These are phyloP conservation scores for Linnemannia exigua DNA, from an alignment of 192 early-diverging fungal species.

Conservation along the genomic window DNA sequence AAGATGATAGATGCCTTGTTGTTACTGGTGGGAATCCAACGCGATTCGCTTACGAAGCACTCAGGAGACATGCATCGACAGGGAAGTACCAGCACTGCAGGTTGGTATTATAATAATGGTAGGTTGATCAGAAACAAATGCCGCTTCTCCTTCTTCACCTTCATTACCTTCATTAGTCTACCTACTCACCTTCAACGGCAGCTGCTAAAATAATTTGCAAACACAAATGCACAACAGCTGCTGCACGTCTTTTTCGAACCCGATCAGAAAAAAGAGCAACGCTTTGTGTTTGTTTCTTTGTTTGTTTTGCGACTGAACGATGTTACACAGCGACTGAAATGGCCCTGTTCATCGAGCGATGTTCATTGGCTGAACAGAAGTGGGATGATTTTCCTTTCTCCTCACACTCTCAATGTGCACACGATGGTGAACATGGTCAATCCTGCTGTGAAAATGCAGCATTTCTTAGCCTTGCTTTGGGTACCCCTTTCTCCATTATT, in stretches of 20 bases:
- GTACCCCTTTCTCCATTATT: no score
- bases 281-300: background rate
- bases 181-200: background rate
- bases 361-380: background rate
- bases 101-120: no score
- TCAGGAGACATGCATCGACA: background rate
- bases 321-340: background rate
- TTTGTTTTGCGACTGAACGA: background rate
- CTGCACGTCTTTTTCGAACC: background rate
- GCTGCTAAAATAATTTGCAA: background rate
- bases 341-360: background rate
- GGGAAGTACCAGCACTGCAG: background rate
- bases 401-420: background rate
- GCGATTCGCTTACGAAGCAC: background rate
- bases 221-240: background rate
- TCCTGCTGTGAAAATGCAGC: no score
- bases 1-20: background rate
- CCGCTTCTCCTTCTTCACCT: background rate
- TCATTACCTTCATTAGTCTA: background rate
- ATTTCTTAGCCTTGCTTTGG: no score
- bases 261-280: background rate
- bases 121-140: background rate
- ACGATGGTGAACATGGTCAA: background rate
- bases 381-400: slow-evolving; percentile 1
- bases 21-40: background rate